Base-by-base conservation (phyloP, 805 yeast genomes). In the Osmozyma mogii region DNA sequence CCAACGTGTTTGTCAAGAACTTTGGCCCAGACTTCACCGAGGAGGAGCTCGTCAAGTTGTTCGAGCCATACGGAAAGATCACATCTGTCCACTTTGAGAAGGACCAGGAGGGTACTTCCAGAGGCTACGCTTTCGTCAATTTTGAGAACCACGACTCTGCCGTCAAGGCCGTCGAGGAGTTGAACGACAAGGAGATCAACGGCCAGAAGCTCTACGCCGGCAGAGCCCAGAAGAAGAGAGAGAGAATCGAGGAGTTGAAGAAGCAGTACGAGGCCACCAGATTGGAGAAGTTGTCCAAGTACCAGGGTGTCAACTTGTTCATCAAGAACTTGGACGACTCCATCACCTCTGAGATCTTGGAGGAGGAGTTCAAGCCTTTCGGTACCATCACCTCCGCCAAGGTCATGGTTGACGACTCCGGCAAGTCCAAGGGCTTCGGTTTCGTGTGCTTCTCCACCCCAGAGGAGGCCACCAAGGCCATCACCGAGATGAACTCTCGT, bases 391-490 rank as follows among this genome's bases (percentile, higher is more conserved):
- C 96, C 44, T 84, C 96, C 37, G 96, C 88, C 47, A 87, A 83
- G 68, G 94, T 89, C 47, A 89, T 92, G 96, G 76, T 81, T 52
- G 95, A 84, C 57, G 96, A 88, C 52, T 61, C 75, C 40, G 96
- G 95, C 50, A 85, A 85, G 68, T 85, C 96, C 42, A 89, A 84
- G 72, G 97, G 97, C 47, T 92, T 92, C 60, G 98, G 98, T 55
- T 92, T 92, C 59, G 98, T 92, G 49, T 87, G 98, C 69, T 92
- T 80, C 82, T 78, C 95, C 34, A 65, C 92, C 43, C 96, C 97
- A 55, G 98, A 92, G 65, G 98, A 92, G 76, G 98, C 98, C 48
- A 84, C 95, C 52, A 87, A 85, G 70, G 98, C 98, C 44, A 85
- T 89, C 60, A 74, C 89, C 49, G 98, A 89, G 72, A 88, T 89